A percentile compares a stretch with the other conserved stretches of the same genome.
Conservation (phyloP, 768 basidiomycete species). For the Tylopilus felleus region DNA sequence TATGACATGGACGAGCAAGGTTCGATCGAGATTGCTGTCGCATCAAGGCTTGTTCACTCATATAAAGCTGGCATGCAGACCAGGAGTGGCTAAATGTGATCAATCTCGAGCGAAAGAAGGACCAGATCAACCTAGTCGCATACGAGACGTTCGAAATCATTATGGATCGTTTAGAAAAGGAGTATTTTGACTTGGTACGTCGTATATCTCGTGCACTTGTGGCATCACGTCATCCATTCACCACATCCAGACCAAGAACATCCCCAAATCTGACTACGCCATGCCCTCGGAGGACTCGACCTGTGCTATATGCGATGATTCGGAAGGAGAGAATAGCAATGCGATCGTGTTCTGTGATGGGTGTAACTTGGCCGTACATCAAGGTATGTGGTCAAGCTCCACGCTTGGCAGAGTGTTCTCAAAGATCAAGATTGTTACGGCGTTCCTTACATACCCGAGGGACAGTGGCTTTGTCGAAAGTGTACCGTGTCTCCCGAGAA, state of each 20-base stretch:
- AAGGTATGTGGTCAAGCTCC: slow-evolving; percentile 55
- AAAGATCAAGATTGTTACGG: slow-evolving; percentile 87
- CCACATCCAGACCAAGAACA: slow-evolving; percentile 73
- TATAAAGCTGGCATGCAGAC: slow-evolving; percentile 45
- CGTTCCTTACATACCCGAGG: slow-evolving; percentile 98
- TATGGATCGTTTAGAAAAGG: slow-evolving; percentile 98
- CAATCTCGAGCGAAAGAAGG: slow-evolving; percentile 79
- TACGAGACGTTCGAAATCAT: slow-evolving; percentile 93
- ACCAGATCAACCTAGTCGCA: slow-evolving; percentile 64
- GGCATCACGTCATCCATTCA: slow-evolving; percentile 1
- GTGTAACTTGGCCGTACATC: slow-evolving; percentile 98
- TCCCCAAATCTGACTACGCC: slow-evolving; percentile 84
- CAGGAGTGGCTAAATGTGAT: slow-evolving; percentile 90
- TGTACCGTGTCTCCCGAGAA: slow-evolving; percentile 97
- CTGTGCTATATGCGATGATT: slow-evolving; percentile 96
- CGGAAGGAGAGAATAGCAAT: slow-evolving; percentile 97
- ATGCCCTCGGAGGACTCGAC: slow-evolving; percentile 94
- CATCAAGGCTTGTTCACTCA: slow-evolving; percentile 4
- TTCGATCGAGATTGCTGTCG: slow-evolving; percentile 26
- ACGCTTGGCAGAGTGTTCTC: slow-evolving; percentile 2
- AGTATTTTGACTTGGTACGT: slow-evolving; percentile 93
- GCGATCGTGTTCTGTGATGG: slow-evolving; percentile 99
- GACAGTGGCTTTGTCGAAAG: slow-evolving; percentile 98
- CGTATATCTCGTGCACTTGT: slow-evolving; percentile 3
- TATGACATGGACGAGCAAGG: slow-evolving; percentile 99